Base-by-base conservation (phyloP, 1,139 yeast species). In the Hanseniaspora uvarum region DNA sequence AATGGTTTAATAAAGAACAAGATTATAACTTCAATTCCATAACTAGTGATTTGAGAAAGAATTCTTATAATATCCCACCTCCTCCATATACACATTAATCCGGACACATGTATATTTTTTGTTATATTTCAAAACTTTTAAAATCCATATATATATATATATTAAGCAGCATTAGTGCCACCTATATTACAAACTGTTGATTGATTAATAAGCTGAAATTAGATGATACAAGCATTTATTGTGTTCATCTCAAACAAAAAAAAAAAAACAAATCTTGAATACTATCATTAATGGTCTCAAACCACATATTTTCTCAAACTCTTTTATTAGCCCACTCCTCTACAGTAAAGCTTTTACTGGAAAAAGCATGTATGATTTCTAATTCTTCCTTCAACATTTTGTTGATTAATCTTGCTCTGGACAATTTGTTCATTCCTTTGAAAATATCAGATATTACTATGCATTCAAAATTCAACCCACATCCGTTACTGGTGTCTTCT, bases 341-440 rank as follows among this genome's bases (percentile, higher is more conserved):
- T 2, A 78, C 76, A 0, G 94, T 83, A 61, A 78, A 81, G 21
- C 87, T 83, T 69, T 86, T 88, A 63, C 92, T 96, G 0, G 96
- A 87, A 66, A 92, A 94, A 0, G 98, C 98, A 69, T 92, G 98
- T 45, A 92, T 88, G 5, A 75, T 70, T 0, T 86, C 83, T 45
- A 92, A 86, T 65, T 89, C 96, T 18, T 83, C 87, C 63, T 81
- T 82, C 58, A 92, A 73, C 0, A 86, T 81, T 40, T 69, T 73
- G 68, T 94, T 92, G 49, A 94, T 96, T 61, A 88, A 65, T 58
- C 97, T 74, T 62, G 88, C 95, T 65, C 98, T 78, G 73, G 82
- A 79, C 56, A 92, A 73, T 66, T 86, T 86, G 69, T 87, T 87
- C 70, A 88, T 86, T 30, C 94, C 94, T 58, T 73, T 69, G 68